phyloP scores from a whole-genome alignment of 1,284 basidiomycete genomes.

The Microbotryum scabiosae region DNA sequence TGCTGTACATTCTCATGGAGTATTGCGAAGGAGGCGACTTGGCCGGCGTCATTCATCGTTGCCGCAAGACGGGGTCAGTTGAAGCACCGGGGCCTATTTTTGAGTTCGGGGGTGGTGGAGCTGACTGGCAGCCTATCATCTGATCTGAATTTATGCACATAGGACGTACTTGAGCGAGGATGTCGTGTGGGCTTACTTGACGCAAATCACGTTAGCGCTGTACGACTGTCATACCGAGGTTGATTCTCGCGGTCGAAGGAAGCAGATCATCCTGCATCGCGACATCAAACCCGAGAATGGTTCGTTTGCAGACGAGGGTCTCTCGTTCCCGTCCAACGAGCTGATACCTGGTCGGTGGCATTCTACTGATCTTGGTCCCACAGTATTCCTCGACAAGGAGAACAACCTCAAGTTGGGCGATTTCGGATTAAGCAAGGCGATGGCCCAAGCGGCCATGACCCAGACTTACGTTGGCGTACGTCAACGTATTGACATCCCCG shows the following conservation, averaged over 20 bases:
- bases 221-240: constrained; percentile 67
- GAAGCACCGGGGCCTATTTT: neutral
- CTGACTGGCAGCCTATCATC: no score
- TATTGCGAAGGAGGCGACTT: constrained; percentile 93
- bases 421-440: constrained; percentile 89
- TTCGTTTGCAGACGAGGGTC: constrained; percentile 40
- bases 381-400: constrained; percentile 73
- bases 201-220: constrained; percentile 83
- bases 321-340: no score
- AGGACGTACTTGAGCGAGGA: constrained; percentile 43
- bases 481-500: constrained; percentile 14
- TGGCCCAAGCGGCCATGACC: constrained; percentile 76
- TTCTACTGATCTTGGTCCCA: neutral
- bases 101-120: no score
- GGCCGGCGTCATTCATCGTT: constrained; percentile 71
- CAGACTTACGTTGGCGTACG: constrained; percentile 91
- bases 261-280: constrained; percentile 64
- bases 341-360: no score
- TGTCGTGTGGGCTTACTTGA: constrained; percentile 87
- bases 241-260: constrained; percentile 29
- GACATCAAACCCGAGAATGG: constrained; percentile 97
- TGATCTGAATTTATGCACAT: neutral
- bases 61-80: constrained; percentile 49
- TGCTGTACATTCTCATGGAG: constrained; percentile 93
- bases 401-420: constrained; percentile 86